Conservation (phyloP, 1,284 basidiomycete species). For the Agroathelia rolfsii region DNA sequence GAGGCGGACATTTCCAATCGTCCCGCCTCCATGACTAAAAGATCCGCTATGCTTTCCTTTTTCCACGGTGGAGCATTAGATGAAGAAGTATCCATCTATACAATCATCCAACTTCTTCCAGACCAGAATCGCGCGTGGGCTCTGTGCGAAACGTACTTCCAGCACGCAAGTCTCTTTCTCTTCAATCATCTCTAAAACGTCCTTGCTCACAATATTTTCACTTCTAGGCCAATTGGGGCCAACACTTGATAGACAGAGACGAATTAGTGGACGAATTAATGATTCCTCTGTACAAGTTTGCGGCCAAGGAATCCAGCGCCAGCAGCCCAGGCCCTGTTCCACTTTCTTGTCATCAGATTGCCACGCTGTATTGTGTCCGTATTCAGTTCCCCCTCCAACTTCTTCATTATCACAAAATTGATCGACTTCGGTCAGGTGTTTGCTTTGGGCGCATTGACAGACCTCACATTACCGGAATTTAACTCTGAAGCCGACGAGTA, state of each 20-base stretch:
- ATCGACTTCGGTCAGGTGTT: too few species aligned
- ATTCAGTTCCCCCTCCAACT: too few species aligned
- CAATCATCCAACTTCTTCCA: slow-evolving; percentile 16
- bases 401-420: too few species aligned
- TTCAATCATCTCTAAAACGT: too few species aligned
- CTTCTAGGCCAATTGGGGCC: slow-evolving; percentile 25
- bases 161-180: too few species aligned
- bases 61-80: slow-evolving; percentile 9
- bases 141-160: slow-evolving; percentile 24
- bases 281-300: slow-evolving; percentile 20
- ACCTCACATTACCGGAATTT: slow-evolving; percentile 12
- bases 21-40: slow-evolving; percentile 3
- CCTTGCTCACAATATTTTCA: too few species aligned
- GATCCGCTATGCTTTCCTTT: slow-evolving; percentile 10
- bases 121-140: slow-evolving; percentile 24
- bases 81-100: slow-evolving; percentile 7
- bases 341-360: slow-evolving; percentile 15
- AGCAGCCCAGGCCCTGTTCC: slow-evolving; percentile 13
- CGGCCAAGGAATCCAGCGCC: slow-evolving; percentile 12
- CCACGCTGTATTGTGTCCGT: slow-evolving; percentile 14
- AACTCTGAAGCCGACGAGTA: slow-evolving; percentile 13
- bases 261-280: slow-evolving; percentile 26
- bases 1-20: slow-evolving; percentile 7
- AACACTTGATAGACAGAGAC: slow-evolving; percentile 23
- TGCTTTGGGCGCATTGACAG: slow-evolving; percentile 12